phyloP scores from a whole-genome alignment of 169 alveolate species.

The Plasmodium sp. region DNA sequence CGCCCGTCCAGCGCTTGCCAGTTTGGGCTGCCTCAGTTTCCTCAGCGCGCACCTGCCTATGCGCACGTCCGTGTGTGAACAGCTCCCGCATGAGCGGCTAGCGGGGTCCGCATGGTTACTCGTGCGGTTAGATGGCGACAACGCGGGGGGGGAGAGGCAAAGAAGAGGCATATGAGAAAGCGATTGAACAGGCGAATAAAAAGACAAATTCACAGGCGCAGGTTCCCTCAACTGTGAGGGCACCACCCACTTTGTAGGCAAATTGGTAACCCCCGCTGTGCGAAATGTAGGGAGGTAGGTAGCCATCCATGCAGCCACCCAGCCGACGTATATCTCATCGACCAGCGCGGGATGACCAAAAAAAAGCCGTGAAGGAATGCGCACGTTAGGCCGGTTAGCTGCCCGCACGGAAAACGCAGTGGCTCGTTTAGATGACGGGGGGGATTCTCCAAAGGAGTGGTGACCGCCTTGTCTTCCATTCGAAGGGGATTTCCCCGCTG shows the following conservation, averaged over 20 bases:
- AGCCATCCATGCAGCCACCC: background rate
- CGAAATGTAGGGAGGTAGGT: background rate
- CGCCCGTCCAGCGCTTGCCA: background rate
- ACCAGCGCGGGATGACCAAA: background rate
- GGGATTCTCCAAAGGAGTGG: background rate
- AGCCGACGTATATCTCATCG: background rate
- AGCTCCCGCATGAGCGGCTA: background rate
- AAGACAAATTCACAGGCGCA: background rate
- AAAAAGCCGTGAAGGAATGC: background rate
- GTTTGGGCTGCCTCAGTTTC: background rate
- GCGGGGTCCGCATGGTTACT: background rate
- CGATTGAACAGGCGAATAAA: too few species aligned
- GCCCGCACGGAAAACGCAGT: background rate
- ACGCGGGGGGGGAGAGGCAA: background rate
- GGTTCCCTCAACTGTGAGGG: background rate
- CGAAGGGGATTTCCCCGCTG: background rate
- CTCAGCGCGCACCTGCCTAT: too few species aligned
- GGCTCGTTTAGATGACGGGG: background rate
- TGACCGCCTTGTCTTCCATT: background rate
- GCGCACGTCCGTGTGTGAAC: background rate
- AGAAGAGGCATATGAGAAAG: too few species aligned
- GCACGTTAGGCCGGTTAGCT: background rate
- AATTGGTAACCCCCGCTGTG: background rate
- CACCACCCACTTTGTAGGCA: background rate
- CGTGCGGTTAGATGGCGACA: background rate